Conservation (phyloP, 148 eudicot genomes). For the Spergularia marina region DNA sequence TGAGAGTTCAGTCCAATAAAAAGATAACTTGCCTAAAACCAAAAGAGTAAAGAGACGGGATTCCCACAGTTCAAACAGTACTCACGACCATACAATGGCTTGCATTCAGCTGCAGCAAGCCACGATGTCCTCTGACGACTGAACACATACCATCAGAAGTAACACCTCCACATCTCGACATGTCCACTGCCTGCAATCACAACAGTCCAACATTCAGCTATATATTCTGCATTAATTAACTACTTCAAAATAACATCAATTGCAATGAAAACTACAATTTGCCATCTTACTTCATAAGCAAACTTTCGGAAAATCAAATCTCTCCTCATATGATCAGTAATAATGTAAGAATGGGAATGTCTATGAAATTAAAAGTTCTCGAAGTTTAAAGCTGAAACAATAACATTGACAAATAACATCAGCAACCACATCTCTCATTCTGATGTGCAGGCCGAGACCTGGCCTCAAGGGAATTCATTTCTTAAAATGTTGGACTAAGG, state of each 20-base stretch:
- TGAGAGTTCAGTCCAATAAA: not conserved
- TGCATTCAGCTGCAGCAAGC: slow-evolving; percentile 47
- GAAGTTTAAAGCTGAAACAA: too few species aligned
- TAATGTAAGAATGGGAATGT: too few species aligned
- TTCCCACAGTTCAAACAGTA: slow-evolving; percentile 37
- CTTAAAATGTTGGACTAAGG: too few species aligned
- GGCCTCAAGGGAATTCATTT: too few species aligned
- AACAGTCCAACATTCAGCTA: not conserved
- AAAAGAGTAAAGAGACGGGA: slow-evolving; percentile 13
- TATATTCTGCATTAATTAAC: not conserved
- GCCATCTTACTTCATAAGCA: not conserved
- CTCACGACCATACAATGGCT: slow-evolving; percentile 77
- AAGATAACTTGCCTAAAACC: not conserved
- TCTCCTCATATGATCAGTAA: too few species aligned
- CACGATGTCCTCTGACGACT: slow-evolving; percentile 44
- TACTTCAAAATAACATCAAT: not conserved
- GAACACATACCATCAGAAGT: slow-evolving; percentile 48
- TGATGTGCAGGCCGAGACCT: too few species aligned
- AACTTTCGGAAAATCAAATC: too few species aligned
- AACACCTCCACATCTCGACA: slow-evolving; percentile 67
- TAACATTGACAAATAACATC: too few species aligned
- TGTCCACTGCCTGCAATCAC: slow-evolving; percentile 48
- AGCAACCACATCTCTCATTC: too few species aligned
- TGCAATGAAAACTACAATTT: not conserved
- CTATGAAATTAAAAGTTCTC: too few species aligned